phyloP scores from a whole-genome alignment of 352 stramenopile genomes.

The Globisporangium takayamanum region DNA sequence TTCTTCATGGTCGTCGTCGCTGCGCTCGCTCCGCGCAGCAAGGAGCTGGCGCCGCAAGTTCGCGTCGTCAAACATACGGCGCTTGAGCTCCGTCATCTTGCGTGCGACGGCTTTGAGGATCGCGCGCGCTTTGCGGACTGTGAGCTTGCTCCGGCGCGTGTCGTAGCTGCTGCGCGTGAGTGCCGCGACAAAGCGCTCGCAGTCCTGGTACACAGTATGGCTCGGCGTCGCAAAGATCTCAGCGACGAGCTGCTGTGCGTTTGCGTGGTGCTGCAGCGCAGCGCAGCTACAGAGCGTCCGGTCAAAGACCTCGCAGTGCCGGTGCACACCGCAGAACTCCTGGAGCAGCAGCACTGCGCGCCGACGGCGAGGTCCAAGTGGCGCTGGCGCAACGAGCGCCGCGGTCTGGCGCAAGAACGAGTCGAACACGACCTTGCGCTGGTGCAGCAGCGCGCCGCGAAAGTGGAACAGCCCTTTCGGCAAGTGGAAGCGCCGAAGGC shows the following conservation, averaged over 20 bases:
- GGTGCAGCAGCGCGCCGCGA: constrained; percentile 38
- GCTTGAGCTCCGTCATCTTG: constrained; percentile 51
- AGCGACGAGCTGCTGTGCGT: constrained; percentile 32
- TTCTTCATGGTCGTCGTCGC: constrained; percentile 46
- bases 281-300: constrained; percentile 32
- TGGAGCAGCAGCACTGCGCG: constrained; percentile 47
- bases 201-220: constrained; percentile 28
- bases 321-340: constrained; percentile 47
- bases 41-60: constrained; percentile 30
- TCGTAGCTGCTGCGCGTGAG: constrained; percentile 35
- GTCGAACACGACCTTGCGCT: constrained; percentile 60
- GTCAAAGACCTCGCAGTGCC: constrained; percentile 38
- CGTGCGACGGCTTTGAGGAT: constrained; percentile 39
- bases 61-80: constrained; percentile 37
- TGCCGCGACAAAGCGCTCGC: constrained; percentile 27
- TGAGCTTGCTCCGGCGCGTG: constrained; percentile 30
- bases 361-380: constrained; percentile 43
- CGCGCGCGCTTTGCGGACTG: constrained; percentile 33
- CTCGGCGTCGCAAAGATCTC: constrained; percentile 31
- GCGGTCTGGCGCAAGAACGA: constrained; percentile 63
- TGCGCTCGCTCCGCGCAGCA: constrained; percentile 22
- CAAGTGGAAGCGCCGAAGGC: constrained; percentile 38
- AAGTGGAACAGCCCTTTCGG: constrained; percentile 53
- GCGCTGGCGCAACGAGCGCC: constrained; percentile 44
- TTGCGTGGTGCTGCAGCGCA: constrained; percentile 31